Evolutionary conservation across 768 basidiomycete genomes (phyloP), one percentile per base, ranked within the genome.

Genomic region (Termitomyces sp.): DNA sequence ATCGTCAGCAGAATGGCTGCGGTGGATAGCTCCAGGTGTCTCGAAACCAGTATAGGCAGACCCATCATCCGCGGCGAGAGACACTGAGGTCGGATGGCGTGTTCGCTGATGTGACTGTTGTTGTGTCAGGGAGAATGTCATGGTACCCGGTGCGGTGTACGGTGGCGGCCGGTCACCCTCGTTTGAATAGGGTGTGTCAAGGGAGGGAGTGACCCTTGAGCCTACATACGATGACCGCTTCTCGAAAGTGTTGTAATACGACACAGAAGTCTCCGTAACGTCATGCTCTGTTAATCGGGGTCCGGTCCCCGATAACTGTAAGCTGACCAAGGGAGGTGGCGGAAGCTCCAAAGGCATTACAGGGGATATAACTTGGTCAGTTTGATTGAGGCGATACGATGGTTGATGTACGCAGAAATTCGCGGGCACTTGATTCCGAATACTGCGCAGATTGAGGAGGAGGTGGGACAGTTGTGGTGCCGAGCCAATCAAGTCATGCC

Each of bases 401-500:
- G 75, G 76, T 1, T 74, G 70, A 47, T 70, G 71, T 37, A 77
- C 63, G 41, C 58, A 63, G 55, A 77, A 61, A 50, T 75, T 73
- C 10, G 71, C 61, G 21, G 70, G 69, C 21, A 64, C 60, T 43
- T 64, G 66, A 10, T 66, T 62, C 46, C 70, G 74, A 33, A 86
- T 67, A 49, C 72, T 78, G 57, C 75, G 76, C 30, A 86, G 68
- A 50, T 73, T 78, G 58, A 75, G 76, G 28, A 86, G 70, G 48
- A 87, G 71, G 56, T 82, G 80, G 38, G 75, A 72, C 8, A 89
- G 75, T 57, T 87, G 84, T 28, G 76, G 74, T 1, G 83, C 78
- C 28, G 85, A 79, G 30, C 88, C 89, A 41, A 82, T 73, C 43
- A 91, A 73, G 48, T 82, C 76, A 63, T 91, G 89, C 45, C 78